Conservation (phyloP, 495 filamentous ascomycete species). For the Cercophora samala region DNA sequence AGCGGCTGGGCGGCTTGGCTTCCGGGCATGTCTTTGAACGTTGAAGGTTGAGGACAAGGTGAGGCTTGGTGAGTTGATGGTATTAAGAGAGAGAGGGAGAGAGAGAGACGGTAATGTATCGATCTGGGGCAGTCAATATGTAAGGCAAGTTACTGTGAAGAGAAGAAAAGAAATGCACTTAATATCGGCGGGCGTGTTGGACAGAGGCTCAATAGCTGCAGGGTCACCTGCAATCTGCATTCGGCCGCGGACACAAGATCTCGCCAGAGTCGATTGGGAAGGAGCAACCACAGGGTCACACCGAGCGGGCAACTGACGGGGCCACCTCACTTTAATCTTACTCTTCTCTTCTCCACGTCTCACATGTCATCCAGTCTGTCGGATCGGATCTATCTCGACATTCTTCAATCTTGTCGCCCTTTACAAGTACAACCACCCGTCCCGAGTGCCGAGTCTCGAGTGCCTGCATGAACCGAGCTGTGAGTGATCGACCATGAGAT, state of each 20-base stretch:
- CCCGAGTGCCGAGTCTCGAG: background rate
- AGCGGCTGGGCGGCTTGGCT: background rate
- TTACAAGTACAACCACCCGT: background rate
- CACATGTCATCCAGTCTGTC: background rate
- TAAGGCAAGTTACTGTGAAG: background rate
- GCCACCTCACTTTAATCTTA: background rate
- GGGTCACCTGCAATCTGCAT: background rate
- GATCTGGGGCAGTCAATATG: background rate
- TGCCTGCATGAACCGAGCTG: background rate
- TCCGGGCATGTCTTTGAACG: background rate
- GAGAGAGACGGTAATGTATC: background rate
- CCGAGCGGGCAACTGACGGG: background rate
- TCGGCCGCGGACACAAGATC: background rate
- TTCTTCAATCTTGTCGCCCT: background rate
- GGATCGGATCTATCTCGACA: background rate
- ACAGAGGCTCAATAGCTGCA: background rate
- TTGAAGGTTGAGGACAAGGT: background rate
- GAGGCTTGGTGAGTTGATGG: no score
- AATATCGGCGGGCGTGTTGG: background rate
- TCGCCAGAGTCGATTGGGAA: background rate
- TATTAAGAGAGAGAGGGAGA: no score
- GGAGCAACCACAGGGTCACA: background rate
- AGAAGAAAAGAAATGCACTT: background rate
- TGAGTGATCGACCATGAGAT: slow-evolving; percentile 39
- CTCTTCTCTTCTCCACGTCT: background rate